Percentiles rank a stretch among this genome's conserved stretches.
These are phyloP conservation scores for Carpinus fangiana DNA, from an alignment of 306 rosid genomes.

Conservation along the genomic window DNA sequence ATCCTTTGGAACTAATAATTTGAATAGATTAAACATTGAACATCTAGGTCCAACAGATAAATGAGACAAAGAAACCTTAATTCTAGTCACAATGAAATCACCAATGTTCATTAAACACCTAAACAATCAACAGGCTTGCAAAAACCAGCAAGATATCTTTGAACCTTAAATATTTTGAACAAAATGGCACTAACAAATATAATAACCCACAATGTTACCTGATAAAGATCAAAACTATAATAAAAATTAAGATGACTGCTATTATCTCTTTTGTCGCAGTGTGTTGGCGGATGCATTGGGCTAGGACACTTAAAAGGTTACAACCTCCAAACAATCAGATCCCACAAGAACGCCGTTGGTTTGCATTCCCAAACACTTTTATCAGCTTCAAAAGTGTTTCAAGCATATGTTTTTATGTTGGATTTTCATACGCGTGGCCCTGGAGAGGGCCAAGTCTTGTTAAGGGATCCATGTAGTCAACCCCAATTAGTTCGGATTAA, in stretches of 20 bases:
- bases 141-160: conserved; percentile 11
- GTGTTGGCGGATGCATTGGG: not conserved
- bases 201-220: not conserved
- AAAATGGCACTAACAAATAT: not conserved
- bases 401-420: not conserved
- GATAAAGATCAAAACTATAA: not conserved
- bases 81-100: not conserved
- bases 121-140: conserved; percentile 13
- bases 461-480: not conserved
- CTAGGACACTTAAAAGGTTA: not conserved
- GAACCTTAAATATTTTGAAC: conserved; percentile 17
- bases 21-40: conserved; percentile 5
- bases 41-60: conserved; percentile 7
- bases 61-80: not conserved
- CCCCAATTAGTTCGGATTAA: not conserved
- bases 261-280: not conserved
- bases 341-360: not conserved
- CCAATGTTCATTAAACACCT: conserved; percentile 1
- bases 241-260: not conserved
- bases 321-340: not conserved
- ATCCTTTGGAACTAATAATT: conserved; percentile 22
- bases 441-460: not conserved
- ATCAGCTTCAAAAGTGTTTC: not conserved
- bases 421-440: not conserved
- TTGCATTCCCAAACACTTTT: not conserved